These are phyloP conservation scores for Nakataea oryzae DNA, from an alignment of 2,329 filamentous ascomycete species.

Conservation along the genomic window DNA sequence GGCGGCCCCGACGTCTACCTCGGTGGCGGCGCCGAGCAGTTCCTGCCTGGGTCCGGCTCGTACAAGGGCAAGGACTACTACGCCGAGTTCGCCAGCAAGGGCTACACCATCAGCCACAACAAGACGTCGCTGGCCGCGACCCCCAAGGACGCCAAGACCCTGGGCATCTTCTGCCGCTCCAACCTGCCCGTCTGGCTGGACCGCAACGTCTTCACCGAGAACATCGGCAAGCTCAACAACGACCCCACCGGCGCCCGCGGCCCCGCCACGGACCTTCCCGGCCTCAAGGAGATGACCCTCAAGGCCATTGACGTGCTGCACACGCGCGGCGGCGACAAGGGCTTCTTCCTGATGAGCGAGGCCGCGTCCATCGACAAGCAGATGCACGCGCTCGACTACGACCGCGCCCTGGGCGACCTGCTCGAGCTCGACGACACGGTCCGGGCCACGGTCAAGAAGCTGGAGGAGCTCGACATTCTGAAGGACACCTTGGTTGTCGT, in stretches of 20 bases:
- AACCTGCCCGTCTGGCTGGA: constrained; percentile 81
- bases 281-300: constrained; percentile 80
- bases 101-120: constrained; percentile 64
- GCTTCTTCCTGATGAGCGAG: constrained; percentile 83
- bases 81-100: constrained; percentile 60
- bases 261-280: constrained; percentile 64
- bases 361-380: constrained; percentile 81
- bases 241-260: constrained; percentile 54
- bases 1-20: constrained; percentile 72
- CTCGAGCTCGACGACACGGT: constrained; percentile 80
- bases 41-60: constrained; percentile 53
- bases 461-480: constrained; percentile 53
- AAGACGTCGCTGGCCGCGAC: constrained; percentile 56
- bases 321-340: constrained; percentile 53
- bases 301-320: constrained; percentile 77
- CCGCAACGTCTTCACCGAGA: constrained; percentile 67
- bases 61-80: constrained; percentile 71
- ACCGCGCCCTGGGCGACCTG: constrained; percentile 74
- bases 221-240: constrained; percentile 56
- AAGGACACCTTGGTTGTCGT: constrained; percentile 72
- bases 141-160: constrained; percentile 48
- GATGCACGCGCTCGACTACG: constrained; percentile 80
- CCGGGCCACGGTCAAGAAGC: constrained; percentile 61
- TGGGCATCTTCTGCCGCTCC: constrained; percentile 67
- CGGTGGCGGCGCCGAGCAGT: constrained; percentile 74